Base-by-base conservation (phyloP, 1,284 basidiomycete genomes). In the Sanghuangporus weigelae region DNA sequence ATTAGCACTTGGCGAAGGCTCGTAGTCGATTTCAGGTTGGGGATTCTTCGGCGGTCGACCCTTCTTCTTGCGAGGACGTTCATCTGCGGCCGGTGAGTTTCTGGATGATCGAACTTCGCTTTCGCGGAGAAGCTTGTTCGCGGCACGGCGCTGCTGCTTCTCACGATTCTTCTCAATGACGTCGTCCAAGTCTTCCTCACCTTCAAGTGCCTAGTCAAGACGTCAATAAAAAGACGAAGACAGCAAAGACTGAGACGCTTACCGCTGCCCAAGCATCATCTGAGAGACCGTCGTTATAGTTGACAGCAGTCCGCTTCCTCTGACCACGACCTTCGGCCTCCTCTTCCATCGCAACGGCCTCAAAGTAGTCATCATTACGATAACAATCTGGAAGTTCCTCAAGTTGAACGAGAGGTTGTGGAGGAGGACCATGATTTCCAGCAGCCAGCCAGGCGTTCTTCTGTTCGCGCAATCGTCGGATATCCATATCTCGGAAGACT, bases 341-440 rank as follows among this genome's bases (percentile, higher is more conserved):
- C 42, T 92, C 89, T 48, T 92, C 84, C 0, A 85, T 77, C 61
- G 89, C 85, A 68, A 82, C 82, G 56, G 77, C 76, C 62, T 88
- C 87, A 71, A 93, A 92, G 2, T 88, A 89, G 76, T 89, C 90
- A 69, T 95, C 93, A 2, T 78, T 87, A 69, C 90, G 91, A 75
- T 98, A 99, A 73, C 94, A 93, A 49, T 93, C 87, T 0, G 97
- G 96, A 38, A 99, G 82, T 73, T 99, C 97, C 59, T 90, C 89
- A 58, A 97, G 82, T 68, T 90, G 85, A 73, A 99, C 93, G 48
- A 99, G 84, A 0, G 84, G 84, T 59, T 80, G 84, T 0, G 93
- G 95, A 0, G 89, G 85, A 67, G 86, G 92, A 40, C 90, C 90
- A n/a, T 87, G 85, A 69, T 92, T 84, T 42, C 94, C 94, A 6